Evolutionary conservation across 2,329 filamentous ascomycete genomes (phyloP), one percentile per base, ranked within the genome.

Genomic region (Scytalidium lignicola): DNA sequence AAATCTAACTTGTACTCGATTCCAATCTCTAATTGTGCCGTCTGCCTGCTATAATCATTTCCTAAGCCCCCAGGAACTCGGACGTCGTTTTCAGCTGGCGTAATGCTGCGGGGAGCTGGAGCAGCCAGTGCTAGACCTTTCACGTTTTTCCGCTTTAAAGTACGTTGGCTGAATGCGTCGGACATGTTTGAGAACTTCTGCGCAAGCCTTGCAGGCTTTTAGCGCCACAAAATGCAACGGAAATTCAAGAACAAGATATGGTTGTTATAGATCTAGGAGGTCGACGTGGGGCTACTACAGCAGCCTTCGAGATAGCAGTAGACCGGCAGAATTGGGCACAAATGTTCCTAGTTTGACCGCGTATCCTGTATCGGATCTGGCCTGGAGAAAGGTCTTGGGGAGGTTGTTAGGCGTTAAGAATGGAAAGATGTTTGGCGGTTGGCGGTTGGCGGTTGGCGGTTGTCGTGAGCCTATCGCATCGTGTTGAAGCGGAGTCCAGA

Each of bases 101-200:
- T 81, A 48, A 82, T 73, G 44, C 81, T 74, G 54, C 90, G 89
- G 40, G 89, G 85, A 43, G 86, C 79, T 20, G 86, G 83, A 44
- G 88, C 84, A 62, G 83, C 91, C 65, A 99, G 77, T 58, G 90
- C 91, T 45, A 99, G 85, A 32, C 91, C 92, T 74, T 97, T 97
- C 70, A 95, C 87, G 68, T 99, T 99, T 82, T 97, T 96, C 78
- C 92, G 86, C 84, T 96, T 97, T 85, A 99, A 87, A 54, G 93
- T 95, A 70, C 81, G 80, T 70, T 79, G 79, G 55, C 79, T 79
- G 62, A 84, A 81, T 60, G 49, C 57, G 47, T 64, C 64, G 37
- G 78, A 76, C 82, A 85, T 85, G 65, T 57, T 68, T 53, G 49
- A 41, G 40, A 29, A 15, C 20, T 47, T 49, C 32, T 37, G 32